Percentiles rank a stretch among this genome's conserved stretches.
Conservation (phyloP, 2,329 filamentous ascomycete genomes). For the Trichoderma sp. region DNA sequence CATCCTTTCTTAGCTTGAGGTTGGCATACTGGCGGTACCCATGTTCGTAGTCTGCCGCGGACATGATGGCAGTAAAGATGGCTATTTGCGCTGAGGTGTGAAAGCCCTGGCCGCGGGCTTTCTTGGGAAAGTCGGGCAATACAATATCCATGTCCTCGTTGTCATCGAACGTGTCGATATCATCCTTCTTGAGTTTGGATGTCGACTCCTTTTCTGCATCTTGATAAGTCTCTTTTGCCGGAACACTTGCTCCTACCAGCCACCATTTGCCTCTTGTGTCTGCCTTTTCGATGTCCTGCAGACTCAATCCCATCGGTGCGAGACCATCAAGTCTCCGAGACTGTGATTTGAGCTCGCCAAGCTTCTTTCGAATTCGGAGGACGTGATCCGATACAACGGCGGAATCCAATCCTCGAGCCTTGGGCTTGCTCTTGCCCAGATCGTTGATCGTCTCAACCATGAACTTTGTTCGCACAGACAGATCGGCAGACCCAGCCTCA, state of each 20-base stretch:
- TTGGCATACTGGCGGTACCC: slow-evolving; percentile 77
- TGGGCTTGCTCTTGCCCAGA: slow-evolving; percentile 89
- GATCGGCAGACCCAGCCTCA: slow-evolving; percentile 62
- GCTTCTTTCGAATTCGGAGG: slow-evolving; percentile 80
- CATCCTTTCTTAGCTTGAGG: slow-evolving; percentile 78
- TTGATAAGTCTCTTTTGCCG: slow-evolving; percentile 33
- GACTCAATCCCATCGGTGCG: slow-evolving; percentile 76
- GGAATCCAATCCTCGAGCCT: slow-evolving; percentile 67
- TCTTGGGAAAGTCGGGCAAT: slow-evolving; percentile 64
- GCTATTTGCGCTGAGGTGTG: slow-evolving; percentile 81
- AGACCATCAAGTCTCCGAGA: slow-evolving; percentile 62
- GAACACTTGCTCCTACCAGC: slow-evolving; percentile 94
- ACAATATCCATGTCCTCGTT: slow-evolving; percentile 45
- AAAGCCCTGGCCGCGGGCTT: slow-evolving; percentile 80
- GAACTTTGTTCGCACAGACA: slow-evolving; percentile 88
- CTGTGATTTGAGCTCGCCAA: slow-evolving; percentile 69
- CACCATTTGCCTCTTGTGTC: slow-evolving; percentile 96
- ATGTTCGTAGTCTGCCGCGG: slow-evolving; percentile 77
- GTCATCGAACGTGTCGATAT: slow-evolving; percentile 36
- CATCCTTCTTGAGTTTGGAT: slow-evolving; percentile 23
- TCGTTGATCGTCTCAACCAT: slow-evolving; percentile 97
- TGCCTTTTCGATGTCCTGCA: slow-evolving; percentile 77
- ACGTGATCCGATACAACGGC: slow-evolving; percentile 76
- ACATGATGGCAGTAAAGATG: slow-evolving; percentile 92
- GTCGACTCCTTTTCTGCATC: slow-evolving; percentile 21